Percentiles rank a stretch among this genome's conserved stretches.
phyloP scores from a whole-genome alignment of 306 rosid species.

The Alnus glutinosa region DNA sequence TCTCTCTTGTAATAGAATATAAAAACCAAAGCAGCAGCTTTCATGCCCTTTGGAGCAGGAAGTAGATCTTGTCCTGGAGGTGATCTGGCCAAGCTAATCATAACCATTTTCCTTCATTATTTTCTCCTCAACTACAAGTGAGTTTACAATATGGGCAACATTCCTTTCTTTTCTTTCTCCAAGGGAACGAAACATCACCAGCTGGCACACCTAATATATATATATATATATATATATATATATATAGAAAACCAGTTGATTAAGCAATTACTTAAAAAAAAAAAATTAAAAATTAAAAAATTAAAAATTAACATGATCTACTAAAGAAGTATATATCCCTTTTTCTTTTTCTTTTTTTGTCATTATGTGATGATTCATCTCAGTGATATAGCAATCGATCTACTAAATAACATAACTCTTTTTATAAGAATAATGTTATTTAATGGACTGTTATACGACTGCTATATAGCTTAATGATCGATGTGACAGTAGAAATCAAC shows the following conservation, averaged over 20 bases:
- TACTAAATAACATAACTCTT: too few species aligned
- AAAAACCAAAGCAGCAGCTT: constrained; percentile 23
- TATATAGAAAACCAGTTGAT: background rate
- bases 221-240: background rate
- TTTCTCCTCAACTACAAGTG: constrained; percentile 34
- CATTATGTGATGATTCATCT: too few species aligned
- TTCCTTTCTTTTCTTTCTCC: background rate
- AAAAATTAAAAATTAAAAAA: too few species aligned
- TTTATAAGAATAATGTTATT: too few species aligned
- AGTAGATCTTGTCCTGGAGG: constrained; percentile 31
- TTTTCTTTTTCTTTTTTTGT: too few species aligned
- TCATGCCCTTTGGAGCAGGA: constrained; percentile 39
- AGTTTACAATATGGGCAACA: background rate
- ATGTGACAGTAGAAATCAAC: too few species aligned
- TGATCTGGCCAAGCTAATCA: constrained; percentile 33
- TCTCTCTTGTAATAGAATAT: constrained; percentile 12
- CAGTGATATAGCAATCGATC: too few species aligned
- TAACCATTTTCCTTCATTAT: constrained; percentile 36
- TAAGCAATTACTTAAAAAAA: too few species aligned
- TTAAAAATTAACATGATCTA: too few species aligned
- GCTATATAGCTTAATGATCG: too few species aligned
- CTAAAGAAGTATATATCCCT: too few species aligned
- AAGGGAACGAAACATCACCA: background rate
- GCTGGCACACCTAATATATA: background rate
- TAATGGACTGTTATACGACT: too few species aligned